Base-by-base conservation (phyloP, 148 eudicot species). In the Rhododendron kiyosumense region DNA sequence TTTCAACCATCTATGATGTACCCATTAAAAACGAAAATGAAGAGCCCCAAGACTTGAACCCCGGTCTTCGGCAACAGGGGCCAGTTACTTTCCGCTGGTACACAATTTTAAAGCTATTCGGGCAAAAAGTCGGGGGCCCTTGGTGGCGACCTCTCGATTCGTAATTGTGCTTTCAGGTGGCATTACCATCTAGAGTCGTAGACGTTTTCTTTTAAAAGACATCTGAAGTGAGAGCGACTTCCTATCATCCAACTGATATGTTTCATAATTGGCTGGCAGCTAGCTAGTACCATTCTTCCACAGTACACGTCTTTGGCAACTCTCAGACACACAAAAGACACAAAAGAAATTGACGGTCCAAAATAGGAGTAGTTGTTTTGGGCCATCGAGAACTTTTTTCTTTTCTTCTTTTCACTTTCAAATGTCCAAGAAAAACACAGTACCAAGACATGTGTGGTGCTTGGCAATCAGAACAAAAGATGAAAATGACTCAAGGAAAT, bases 321-420 rank as follows among this genome's bases (percentile, higher is more conserved):
- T 78, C 54, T n/a, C 34, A 76, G 11, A 28, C 32, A 1, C 32
- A 5, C n/a, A 2, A 11, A 3, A 79, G 17, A 79, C 65, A 12
- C 54, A 28, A 51, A 59, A n/a, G 28, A n/a, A 65, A 81, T 28
- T 67, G 61, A 83, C 85, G 28, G 41, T 26, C 13, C 54, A 46
- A 14, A 61, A 36, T 61, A 57, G 11, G 14, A 49, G 5, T 28
- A 32, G 32, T 63, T 41, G 22, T 82, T 48, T 41, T 82, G 75
- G 85, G 71, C 45, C 52, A 15, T 52, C 57, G n/a, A 38, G 52
- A 61, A 59, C 51, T 36, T 82, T 52, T 57, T 36, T 12, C 48
- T 38, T 36, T 82, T 77, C 28, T 77, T 41, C 54, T 78, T 65
- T 63, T 61, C 52, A 65, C 76, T 78, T 83, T 83, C 61, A 26